Base-by-base conservation (phyloP, 2,329 filamentous ascomycete genomes). In the Hypoxylon sp. region DNA sequence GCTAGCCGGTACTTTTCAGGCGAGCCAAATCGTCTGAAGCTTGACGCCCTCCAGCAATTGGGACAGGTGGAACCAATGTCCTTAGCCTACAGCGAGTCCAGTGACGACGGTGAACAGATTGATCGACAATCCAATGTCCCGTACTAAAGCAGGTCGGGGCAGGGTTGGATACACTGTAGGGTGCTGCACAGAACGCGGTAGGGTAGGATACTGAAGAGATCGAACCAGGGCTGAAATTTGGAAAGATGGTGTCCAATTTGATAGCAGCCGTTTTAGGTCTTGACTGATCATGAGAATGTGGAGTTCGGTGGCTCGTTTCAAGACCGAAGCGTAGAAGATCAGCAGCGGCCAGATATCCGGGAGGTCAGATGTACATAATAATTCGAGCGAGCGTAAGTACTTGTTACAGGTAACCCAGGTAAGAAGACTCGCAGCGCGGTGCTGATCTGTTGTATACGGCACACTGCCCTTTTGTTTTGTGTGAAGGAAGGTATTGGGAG, bases 61-160 rank as follows among this genome's bases (percentile, higher is more conserved):
- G 79, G 77, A 80, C 76, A 74, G 74, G 79, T 80, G 78, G 79
- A 75, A 75, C 77, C 74, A 64, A 68, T 65, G 68, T 64, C 56
- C 68, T 65, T 64, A 70, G 68, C 64, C 67, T 70, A 68, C 62
- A 70, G 11, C 67, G 66, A 70, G 64, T 57, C 72, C 67, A 76
- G 82, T 84, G 83, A 85, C 82, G 81, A 83, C 79, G 82, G 77
- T 79, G 78, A 81, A 77, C 72, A 80, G 76, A 81, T 77, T 79
- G 84, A 86, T 86, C 84, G 83, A 81, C 84, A 82, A 75, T 76
- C 78, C 79, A 67, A 81, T 83, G 79, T 83, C 82, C 82, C 80
- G 79, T 81, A 80, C 76, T 76, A 79, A 79, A 78, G 79, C 64
- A 76, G 78, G 77, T 78, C 78, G 78, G 80, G 76, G 79, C 72